These are phyloP conservation scores for Pestalotiopsis sp. DNA, from an alignment of 2,329 filamentous ascomycete genomes.

Conservation along the genomic window DNA sequence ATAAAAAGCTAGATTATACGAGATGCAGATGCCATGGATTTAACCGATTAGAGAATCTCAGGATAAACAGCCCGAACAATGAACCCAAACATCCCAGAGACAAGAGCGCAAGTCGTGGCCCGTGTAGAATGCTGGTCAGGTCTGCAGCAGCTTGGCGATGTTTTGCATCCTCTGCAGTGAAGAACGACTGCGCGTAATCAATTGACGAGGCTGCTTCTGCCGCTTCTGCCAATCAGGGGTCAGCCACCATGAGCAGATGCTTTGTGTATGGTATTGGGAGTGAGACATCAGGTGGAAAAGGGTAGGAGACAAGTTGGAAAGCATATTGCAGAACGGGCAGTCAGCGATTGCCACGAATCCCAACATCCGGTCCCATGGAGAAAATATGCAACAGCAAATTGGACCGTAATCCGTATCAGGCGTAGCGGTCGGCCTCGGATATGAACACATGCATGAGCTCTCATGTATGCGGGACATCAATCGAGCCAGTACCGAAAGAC, in stretches of 20 bases:
- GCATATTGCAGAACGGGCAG: conserved; percentile 22
- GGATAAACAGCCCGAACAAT: not conserved
- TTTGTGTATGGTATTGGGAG: not conserved
- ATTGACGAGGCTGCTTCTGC: not conserved
- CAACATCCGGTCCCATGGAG: conserved; percentile 25
- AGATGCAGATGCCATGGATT: not conserved
- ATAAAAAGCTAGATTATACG: not conserved
- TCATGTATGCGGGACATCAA: conserved; percentile 28
- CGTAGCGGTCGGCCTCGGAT: conserved; percentile 22
- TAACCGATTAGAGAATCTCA: too few species aligned
- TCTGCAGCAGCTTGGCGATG: not conserved
- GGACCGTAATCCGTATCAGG: conserved; percentile 29
- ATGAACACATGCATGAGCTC: conserved; percentile 30
- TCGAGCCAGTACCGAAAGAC: conserved; percentile 21
- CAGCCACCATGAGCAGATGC: not conserved
- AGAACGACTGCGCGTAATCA: not conserved
- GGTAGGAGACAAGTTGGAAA: conserved; percentile 13
- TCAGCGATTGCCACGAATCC: conserved; percentile 36
- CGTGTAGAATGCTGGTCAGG: not conserved
- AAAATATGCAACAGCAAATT: conserved; percentile 30
- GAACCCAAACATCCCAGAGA: not conserved
- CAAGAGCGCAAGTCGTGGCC: not conserved
- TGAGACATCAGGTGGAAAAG: not conserved
- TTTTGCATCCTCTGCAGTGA: not conserved
- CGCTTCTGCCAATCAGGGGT: not conserved